phyloP scores from a whole-genome alignment of 1,284 basidiomycete species.

The Ceratobasidium sp. region DNA sequence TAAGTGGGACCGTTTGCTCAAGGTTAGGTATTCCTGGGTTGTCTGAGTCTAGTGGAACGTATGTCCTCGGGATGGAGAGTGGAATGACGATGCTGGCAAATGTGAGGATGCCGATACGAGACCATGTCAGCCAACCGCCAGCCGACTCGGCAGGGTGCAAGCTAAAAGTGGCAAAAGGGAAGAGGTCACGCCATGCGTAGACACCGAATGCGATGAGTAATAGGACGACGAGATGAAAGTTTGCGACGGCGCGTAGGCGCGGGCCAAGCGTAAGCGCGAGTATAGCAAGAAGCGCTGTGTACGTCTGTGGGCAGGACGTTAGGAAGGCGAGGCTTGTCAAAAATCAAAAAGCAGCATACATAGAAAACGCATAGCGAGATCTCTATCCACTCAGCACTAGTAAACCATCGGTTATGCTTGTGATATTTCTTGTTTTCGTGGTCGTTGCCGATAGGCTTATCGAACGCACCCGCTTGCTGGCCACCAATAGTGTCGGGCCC shows the following conservation, averaged over 20 bases:
- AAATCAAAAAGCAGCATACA: constrained; percentile 1
- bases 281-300: constrained; percentile 49
- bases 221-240: constrained; percentile 56
- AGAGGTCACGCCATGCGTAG: constrained; percentile 60
- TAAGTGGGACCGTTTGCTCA: constrained; percentile 71
- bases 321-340: too few relatives aligned
- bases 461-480: constrained; percentile 5
- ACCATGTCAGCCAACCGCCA: constrained; percentile 56
- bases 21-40: constrained; percentile 60
- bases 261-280: constrained; percentile 33
- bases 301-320: constrained; percentile 45
- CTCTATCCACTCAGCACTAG: constrained; percentile 44
- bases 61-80: constrained; percentile 59
- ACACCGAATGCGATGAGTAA: constrained; percentile 47
- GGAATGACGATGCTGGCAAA: constrained; percentile 60
- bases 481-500: constrained; percentile 11
- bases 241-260: constrained; percentile 27
- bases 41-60: constrained; percentile 58
- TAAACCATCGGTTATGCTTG: constrained; percentile 38
- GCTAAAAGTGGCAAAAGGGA: constrained; percentile 66
- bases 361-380: constrained; percentile 33
- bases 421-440: constrained; percentile 30
- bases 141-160: constrained; percentile 57
- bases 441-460: constrained; percentile 41
- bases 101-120: constrained; percentile 56